phyloP scores from a whole-genome alignment of 257 asterid species.

The Petunia axillaris region DNA sequence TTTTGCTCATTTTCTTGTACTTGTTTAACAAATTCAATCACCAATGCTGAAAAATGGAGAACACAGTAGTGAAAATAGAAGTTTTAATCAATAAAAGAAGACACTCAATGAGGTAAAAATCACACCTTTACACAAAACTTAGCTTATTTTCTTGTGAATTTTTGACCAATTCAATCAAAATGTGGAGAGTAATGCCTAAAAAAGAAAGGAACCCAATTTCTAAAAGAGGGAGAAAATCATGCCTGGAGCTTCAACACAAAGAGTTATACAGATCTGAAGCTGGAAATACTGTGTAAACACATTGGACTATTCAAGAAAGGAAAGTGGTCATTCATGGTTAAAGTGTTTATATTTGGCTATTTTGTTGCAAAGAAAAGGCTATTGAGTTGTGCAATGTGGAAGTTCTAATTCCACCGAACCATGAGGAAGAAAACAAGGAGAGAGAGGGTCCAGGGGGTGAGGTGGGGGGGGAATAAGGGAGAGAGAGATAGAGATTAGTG shows the following conservation, averaged over 20 bases:
- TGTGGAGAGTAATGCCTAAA: background rate
- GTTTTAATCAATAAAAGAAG: too few relatives aligned
- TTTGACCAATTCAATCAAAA: conserved; percentile 9
- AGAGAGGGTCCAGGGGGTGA: too few relatives aligned
- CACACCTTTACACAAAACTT: conserved; percentile 16
- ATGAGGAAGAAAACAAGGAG: conserved; percentile 10
- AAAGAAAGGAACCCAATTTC: background rate
- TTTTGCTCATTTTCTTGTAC: background rate
- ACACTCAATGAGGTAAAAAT: background rate
- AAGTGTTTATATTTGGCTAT: background rate
- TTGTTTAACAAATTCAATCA: background rate
- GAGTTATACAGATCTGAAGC: conserved; percentile 25
- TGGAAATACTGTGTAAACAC: background rate
- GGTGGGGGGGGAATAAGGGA: background rate
- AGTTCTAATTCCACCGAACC: background rate
- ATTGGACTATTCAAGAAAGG: conserved; percentile 14
- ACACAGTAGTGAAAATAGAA: background rate
- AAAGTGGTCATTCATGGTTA: conserved; percentile 19
- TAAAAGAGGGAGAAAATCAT: conserved; percentile 16
- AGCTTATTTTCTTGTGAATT: background rate
- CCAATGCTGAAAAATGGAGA: background rate
- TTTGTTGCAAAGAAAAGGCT: background rate
- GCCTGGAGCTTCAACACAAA: conserved; percentile 2
- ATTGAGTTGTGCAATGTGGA: background rate
- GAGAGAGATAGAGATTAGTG: background rate